These are phyloP conservation scores for Camellia japonica DNA, from an alignment of 148 eudicot species.

Conservation along the genomic window DNA sequence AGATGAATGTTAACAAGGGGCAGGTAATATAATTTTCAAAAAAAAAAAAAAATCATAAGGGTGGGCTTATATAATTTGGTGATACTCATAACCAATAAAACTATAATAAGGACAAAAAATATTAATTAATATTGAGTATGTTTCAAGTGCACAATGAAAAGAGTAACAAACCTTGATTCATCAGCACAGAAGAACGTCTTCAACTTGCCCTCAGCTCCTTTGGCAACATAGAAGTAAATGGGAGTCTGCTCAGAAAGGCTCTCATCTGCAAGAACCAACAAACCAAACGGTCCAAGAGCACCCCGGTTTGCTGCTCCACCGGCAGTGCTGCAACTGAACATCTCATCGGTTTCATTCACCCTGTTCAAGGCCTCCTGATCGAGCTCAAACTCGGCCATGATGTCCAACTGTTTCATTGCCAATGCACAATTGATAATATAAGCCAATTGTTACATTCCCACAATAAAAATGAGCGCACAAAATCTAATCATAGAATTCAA, in stretches of 20 bases:
- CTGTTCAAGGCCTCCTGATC: slow-evolving; percentile 34
- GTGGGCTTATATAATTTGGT: no score
- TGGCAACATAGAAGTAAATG: slow-evolving; percentile 50
- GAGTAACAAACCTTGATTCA: slow-evolving; percentile 21
- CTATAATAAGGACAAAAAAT: no score
- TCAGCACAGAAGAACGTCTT: slow-evolving; percentile 57
- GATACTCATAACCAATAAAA: no score
- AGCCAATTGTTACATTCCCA: no score
- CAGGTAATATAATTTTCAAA: no score
- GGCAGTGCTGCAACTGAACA: slow-evolving; percentile 36
- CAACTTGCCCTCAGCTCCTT: slow-evolving; percentile 28
- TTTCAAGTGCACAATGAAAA: no score
- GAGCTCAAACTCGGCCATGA: slow-evolving; percentile 44
- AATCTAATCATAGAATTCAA: no score
- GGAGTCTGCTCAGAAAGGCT: slow-evolving; percentile 47
- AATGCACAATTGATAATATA: no score
- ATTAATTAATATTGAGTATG: no score
- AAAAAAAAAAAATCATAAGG: no score
- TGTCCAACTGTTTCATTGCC: slow-evolving; percentile 42
- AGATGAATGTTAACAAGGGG: no score
- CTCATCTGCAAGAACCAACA: slow-evolving; percentile 38
- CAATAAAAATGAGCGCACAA: no score
- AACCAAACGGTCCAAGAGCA: slow-evolving; percentile 61
- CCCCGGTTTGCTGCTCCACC: slow-evolving; percentile 48
- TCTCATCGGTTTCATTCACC: slow-evolving; percentile 17